These are phyloP conservation scores for Nitzschia sp. DNA, from an alignment of 108 stramenopile species.

Conservation along the genomic window DNA sequence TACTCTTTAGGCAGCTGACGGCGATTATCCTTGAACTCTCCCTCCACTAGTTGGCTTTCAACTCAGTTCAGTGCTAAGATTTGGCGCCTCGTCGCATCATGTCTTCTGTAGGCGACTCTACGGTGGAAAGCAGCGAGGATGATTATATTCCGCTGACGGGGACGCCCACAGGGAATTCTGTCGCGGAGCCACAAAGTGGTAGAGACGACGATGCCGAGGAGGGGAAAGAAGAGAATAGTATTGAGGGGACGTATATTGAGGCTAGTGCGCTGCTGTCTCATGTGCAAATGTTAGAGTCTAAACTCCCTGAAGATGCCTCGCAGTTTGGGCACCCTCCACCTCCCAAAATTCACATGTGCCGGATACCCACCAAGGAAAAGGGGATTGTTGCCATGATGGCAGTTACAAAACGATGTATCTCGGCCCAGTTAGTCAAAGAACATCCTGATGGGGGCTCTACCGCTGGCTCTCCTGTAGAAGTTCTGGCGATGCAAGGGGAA, in stretches of 20 bases:
- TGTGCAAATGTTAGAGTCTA: conserved; percentile 33
- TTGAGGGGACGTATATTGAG: conserved; percentile 23
- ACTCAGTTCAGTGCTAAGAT: too few species aligned
- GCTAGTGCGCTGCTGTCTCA: conserved; percentile 34
- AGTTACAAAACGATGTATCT: conserved; percentile 36
- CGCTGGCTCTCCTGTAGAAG: conserved; percentile 35
- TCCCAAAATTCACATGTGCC: conserved; percentile 33
- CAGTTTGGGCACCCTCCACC: conserved; percentile 39
- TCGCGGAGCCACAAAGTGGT: too few species aligned
- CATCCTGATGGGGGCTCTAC: conserved; percentile 4
- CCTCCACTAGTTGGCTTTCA: too few species aligned
- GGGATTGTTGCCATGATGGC: conserved; percentile 32
- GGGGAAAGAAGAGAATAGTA: neutral
- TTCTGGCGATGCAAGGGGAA: conserved; percentile 26
- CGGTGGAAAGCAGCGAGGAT: too few species aligned
- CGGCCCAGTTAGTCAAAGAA: conserved; percentile 35
- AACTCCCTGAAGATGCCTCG: conserved; percentile 10
- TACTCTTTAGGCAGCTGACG: too few species aligned
- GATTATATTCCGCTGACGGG: too few species aligned
- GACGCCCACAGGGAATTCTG: too few species aligned
- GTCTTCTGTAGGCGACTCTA: too few species aligned
- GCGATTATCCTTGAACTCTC: too few species aligned
- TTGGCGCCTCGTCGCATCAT: too few species aligned
- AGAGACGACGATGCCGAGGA: neutral
- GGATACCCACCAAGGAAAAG: conserved; percentile 10